phyloP scores from a whole-genome alignment of 768 basidiomycete genomes.

The Sarcomyxa edulis region DNA sequence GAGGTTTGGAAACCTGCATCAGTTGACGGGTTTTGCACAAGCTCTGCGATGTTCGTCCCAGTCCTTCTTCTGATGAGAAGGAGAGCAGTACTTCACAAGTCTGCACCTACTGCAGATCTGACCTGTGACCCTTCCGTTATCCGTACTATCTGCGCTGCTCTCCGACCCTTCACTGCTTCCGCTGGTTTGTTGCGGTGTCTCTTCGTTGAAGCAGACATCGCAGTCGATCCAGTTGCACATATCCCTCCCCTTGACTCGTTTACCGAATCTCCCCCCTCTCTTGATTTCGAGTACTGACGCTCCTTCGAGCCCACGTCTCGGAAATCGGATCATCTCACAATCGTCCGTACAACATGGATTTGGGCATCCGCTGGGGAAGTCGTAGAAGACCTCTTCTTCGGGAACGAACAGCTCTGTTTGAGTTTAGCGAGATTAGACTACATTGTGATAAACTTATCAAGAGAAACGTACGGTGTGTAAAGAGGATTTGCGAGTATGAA shows the following conservation, averaged over 20 bases:
- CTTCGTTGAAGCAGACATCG: conserved; percentile 52
- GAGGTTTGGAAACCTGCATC: too few species aligned
- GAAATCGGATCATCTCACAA: conserved; percentile 80
- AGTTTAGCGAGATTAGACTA: too few species aligned
- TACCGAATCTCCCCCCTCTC: conserved; percentile 45
- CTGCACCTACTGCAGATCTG: conserved; percentile 75
- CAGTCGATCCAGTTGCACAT: conserved; percentile 88
- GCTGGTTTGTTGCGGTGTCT: conserved; percentile 18
- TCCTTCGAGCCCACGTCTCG: conserved; percentile 53
- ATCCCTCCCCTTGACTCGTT: conserved; percentile 46
- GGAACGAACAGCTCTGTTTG: conserved; percentile 69
- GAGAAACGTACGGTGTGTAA: conserved; percentile 71
- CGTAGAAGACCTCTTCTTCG: conserved; percentile 65
- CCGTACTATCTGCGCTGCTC: conserved; percentile 28
- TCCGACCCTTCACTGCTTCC: conserved; percentile 40
- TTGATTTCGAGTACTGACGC: conserved; percentile 62
- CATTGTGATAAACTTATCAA: too few species aligned
- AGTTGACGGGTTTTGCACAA: conserved; percentile 30
- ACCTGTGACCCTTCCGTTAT: conserved; percentile 31
- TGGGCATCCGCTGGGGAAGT: conserved; percentile 76
- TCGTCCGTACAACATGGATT: conserved; percentile 78
- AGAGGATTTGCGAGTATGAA: conserved; percentile 78
- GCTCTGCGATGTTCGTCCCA: conserved; percentile 78
- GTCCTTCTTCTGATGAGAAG: conserved; percentile 69
- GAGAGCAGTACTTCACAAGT: conserved; percentile 73